A percentile compares a stretch with the other conserved stretches of the same genome.
Conservation (phyloP, 768 basidiomycete species). For the Pulveroboletus frians region DNA sequence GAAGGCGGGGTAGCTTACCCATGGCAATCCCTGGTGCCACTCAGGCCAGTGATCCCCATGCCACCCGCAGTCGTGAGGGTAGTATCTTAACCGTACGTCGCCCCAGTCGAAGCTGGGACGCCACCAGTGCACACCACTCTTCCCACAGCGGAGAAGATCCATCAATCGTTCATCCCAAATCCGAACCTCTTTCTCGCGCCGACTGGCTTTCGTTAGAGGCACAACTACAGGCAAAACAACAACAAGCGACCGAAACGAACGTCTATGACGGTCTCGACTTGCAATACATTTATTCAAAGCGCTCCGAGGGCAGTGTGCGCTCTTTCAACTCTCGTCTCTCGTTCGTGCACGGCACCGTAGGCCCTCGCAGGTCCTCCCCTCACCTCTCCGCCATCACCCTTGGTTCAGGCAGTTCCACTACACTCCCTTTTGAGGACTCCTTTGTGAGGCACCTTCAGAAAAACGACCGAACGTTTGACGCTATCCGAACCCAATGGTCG, state of each 20-base stretch:
- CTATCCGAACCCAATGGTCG: slow-evolving; percentile 48
- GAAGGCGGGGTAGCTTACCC: slow-evolving; percentile 54
- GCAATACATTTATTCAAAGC: slow-evolving; percentile 37
- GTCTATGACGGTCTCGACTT: slow-evolving; percentile 40
- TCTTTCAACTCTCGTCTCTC: slow-evolving; percentile 25
- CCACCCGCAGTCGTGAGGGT: slow-evolving; percentile 48
- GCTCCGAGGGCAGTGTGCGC: slow-evolving; percentile 31
- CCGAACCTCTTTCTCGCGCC: slow-evolving; percentile 36
- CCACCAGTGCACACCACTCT: slow-evolving; percentile 27
- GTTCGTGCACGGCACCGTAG: slow-evolving; percentile 7
- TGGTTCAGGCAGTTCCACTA: slow-evolving; percentile 32
- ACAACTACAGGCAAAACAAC: slow-evolving; percentile 28
- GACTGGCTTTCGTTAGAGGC: slow-evolving; percentile 55
- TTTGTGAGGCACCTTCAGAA: slow-evolving; percentile 35
- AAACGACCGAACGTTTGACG: slow-evolving; percentile 41
- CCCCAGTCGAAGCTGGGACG: slow-evolving; percentile 57
- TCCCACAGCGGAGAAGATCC: slow-evolving; percentile 20
- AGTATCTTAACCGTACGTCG: slow-evolving; percentile 56
- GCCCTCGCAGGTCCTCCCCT: slow-evolving; percentile 20
- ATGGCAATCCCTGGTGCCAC: slow-evolving; percentile 48
- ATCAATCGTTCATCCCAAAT: slow-evolving; percentile 40
- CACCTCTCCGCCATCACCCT: slow-evolving; percentile 18
- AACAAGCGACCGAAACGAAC: slow-evolving; percentile 4
- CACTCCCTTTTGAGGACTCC: slow-evolving; percentile 35
- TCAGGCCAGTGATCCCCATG: slow-evolving; percentile 17